phyloP scores from a whole-genome alignment of 768 basidiomycete species.

The Gymnopilus junonius region DNA sequence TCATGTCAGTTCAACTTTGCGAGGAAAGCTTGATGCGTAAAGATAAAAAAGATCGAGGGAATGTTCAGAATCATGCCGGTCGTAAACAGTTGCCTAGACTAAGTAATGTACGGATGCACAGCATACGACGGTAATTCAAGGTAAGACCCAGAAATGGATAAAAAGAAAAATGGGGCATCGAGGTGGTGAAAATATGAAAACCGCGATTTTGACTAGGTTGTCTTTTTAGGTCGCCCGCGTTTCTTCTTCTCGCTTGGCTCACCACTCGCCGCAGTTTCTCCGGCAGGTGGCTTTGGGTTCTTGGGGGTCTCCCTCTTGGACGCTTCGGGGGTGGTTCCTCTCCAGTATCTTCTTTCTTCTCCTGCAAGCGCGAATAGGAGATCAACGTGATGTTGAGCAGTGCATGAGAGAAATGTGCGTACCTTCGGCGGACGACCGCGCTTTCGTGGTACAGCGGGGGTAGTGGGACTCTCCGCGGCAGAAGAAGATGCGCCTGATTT shows the following conservation, averaged over 20 bases:
- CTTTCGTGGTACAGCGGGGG: conserved; percentile 50
- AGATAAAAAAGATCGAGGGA: conserved; percentile 30
- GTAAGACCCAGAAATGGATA: conserved; percentile 21
- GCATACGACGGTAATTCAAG: conserved; percentile 32
- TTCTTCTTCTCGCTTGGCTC: conserved; percentile 66
- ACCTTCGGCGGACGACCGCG: conserved; percentile 75
- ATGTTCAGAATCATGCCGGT: conserved; percentile 40
- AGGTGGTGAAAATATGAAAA: conserved; percentile 21
- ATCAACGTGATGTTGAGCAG: conserved; percentile 19
- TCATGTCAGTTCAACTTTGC: conserved; percentile 26
- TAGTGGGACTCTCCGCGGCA: conserved; percentile 37
- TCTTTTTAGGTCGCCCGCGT: conserved; percentile 70
- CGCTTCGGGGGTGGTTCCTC: conserved; percentile 64
- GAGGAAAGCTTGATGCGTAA: conserved; percentile 29
- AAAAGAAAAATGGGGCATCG: conserved; percentile 19
- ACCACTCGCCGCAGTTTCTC: conserved; percentile 36
- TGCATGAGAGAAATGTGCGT: conserved; percentile 24
- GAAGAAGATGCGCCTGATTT: conserved; percentile 38
- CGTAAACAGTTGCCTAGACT: conserved; percentile 37
- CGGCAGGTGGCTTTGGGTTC: conserved; percentile 52
- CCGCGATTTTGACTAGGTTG: conserved; percentile 23
- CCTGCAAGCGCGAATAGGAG: conserved; percentile 29
- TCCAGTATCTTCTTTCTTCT: conserved; percentile 47
- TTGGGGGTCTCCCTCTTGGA: conserved; percentile 81
- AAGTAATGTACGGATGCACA: conserved; percentile 31